A percentile compares a stretch with the other conserved stretches of the same genome.
Conservation (phyloP, 768 basidiomycete genomes). For the Termitomyces titanicus region DNA sequence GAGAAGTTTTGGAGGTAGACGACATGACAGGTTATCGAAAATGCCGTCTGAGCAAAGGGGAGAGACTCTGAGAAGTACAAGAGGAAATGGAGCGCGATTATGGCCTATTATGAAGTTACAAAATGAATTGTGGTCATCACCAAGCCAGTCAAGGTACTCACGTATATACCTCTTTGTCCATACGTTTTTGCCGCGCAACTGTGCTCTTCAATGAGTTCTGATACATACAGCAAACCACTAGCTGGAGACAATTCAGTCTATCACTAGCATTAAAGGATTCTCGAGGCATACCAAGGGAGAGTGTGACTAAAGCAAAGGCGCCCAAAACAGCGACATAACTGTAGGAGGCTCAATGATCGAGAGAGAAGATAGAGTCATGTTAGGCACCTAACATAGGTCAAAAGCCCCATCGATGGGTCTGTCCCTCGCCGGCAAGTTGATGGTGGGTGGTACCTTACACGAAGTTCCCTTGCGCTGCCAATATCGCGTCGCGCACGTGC, state of each 20-base stretch:
- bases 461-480: not conserved
- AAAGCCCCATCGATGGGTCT: constrained; percentile 40
- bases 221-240: constrained; percentile 89
- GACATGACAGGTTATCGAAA: constrained; percentile 81
- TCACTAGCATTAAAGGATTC: not conserved
- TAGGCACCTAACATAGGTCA: constrained; percentile 60
- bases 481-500: constrained; percentile 11
- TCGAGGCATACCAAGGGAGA: constrained; percentile 70
- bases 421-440: constrained; percentile 11
- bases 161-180: constrained; percentile 87
- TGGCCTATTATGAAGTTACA: constrained; percentile 44
- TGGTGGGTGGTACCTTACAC: not conserved
- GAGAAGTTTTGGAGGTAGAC: constrained; percentile 95
- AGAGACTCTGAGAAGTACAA: constrained; percentile 81
- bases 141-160: constrained; percentile 35
- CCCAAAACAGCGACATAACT: constrained; percentile 76
- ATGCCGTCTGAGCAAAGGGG: constrained; percentile 67
- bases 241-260: constrained; percentile 42
- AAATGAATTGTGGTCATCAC: not conserved
- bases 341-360: constrained; percentile 1
- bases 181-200: constrained; percentile 74
- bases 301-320: constrained; percentile 86
- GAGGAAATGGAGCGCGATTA: constrained; percentile 74
- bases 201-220: constrained; percentile 95
- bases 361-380: not conserved